phyloP scores from a whole-genome alignment of 345 rosid genomes.

The Rhizophora apiculata region DNA sequence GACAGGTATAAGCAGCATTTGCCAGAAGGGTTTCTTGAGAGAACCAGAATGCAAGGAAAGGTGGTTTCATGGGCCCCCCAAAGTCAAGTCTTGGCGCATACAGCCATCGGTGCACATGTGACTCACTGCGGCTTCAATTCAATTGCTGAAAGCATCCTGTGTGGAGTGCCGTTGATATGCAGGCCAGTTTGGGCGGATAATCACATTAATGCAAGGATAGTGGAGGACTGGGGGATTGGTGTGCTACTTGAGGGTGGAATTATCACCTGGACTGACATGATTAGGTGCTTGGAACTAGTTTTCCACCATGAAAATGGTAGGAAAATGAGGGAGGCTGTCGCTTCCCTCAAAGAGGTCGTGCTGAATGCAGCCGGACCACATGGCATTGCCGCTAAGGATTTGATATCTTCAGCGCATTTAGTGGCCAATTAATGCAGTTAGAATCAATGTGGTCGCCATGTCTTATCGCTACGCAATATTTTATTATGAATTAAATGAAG shows the following conservation, averaged over 20 bases:
- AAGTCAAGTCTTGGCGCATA: neutral
- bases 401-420: conserved; percentile 17
- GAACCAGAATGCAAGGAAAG: neutral
- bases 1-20: conserved; percentile 2
- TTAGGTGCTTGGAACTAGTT: conserved; percentile 36
- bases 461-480: too few species aligned
- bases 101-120: conserved; percentile 1
- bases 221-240: conserved; percentile 55
- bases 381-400: conserved; percentile 25
- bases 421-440: neutral
- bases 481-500: too few species aligned
- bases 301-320: conserved; percentile 8
- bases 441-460: too few species aligned
- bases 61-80: conserved; percentile 10
- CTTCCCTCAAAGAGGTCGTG: conserved; percentile 24
- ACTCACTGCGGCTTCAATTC: conserved; percentile 46
- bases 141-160: conserved; percentile 43
- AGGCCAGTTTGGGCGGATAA: conserved; percentile 57
- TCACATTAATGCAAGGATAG: conserved; percentile 39
- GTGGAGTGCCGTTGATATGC: conserved; percentile 61
- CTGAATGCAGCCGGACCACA: conserved; percentile 29
- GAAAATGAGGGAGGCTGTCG: conserved; percentile 23
- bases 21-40: conserved; percentile 13
- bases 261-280: conserved; percentile 27
- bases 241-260: conserved; percentile 29